phyloP scores from a whole-genome alignment of 345 rosid genomes.

The Euphorbia peplus region DNA sequence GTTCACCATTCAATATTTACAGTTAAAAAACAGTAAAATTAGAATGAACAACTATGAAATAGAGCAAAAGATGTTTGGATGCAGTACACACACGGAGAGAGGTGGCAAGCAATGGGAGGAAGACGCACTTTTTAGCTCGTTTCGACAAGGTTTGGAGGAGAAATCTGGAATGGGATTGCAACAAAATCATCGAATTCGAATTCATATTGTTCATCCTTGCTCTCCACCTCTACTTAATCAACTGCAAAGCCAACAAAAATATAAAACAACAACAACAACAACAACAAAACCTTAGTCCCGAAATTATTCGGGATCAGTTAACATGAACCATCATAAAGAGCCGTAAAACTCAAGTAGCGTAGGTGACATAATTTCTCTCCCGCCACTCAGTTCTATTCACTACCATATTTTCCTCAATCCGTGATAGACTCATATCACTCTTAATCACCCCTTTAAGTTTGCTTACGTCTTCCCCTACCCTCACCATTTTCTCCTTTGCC shows the following conservation, averaged over 20 bases:
- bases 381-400: no score
- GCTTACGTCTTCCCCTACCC: no score
- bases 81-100: background rate
- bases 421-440: no score
- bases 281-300: no score
- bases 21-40: background rate
- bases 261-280: no score
- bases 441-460: no score
- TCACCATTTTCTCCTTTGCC: no score
- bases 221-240: background rate
- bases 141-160: constrained; percentile 79
- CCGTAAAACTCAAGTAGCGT: no score
- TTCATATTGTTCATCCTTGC: background rate
- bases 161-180: constrained; percentile 89
- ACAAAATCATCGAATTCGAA: constrained; percentile 62
- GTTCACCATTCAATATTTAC: constrained; percentile 5
- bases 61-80: background rate
- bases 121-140: constrained; percentile 65
- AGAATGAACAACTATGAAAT: background rate
- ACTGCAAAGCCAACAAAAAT: constrained; percentile 3
- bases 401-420: no score
- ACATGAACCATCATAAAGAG: no score
- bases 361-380: no score
- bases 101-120: background rate
- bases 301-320: no score